Evolutionary conservation across 2,329 filamentous ascomycete genomes (phyloP).

Genomic region (Epichloe coenophiala): DNA sequence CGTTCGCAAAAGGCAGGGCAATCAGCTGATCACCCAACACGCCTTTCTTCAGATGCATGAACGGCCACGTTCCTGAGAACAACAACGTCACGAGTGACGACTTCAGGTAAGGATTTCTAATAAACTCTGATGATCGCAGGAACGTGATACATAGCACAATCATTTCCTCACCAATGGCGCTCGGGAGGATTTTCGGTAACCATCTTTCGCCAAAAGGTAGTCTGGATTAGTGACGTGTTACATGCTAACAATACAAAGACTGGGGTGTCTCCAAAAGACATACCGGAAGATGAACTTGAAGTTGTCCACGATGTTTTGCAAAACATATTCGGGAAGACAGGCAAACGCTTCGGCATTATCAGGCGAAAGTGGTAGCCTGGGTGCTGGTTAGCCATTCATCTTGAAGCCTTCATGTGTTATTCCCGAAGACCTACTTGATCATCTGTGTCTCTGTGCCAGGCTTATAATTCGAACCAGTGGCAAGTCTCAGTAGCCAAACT

Average conservation of each 20-base stretch:
- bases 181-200: constrained; percentile 74
- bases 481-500: constrained; percentile 80
- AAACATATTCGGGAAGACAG: constrained; percentile 83
- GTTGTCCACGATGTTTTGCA: constrained; percentile 89
- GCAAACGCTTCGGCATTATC: constrained; percentile 63
- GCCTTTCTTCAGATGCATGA: constrained; percentile 62
- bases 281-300: constrained; percentile 90
- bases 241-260: too few species aligned
- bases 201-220: constrained; percentile 21
- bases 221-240: background rate
- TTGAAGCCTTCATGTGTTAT: background rate
- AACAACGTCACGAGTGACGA: constrained; percentile 82
- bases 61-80: constrained; percentile 73
- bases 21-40: constrained; percentile 76
- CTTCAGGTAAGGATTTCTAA: constrained; percentile 95
- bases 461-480: constrained; percentile 58
- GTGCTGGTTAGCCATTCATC: constrained; percentile 9
- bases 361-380: constrained; percentile 54
- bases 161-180: constrained; percentile 82
- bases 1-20: constrained; percentile 71
- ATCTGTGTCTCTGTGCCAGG: constrained; percentile 46
- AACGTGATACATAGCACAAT: constrained; percentile 85
- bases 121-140: constrained; percentile 79
- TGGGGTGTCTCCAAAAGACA: constrained; percentile 14
- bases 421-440: constrained; percentile 22